Evolutionary conservation across 345 rosid genomes (phyloP), one percentile per base, ranked within the genome.

Genomic region (Combretum micranthum): DNA sequence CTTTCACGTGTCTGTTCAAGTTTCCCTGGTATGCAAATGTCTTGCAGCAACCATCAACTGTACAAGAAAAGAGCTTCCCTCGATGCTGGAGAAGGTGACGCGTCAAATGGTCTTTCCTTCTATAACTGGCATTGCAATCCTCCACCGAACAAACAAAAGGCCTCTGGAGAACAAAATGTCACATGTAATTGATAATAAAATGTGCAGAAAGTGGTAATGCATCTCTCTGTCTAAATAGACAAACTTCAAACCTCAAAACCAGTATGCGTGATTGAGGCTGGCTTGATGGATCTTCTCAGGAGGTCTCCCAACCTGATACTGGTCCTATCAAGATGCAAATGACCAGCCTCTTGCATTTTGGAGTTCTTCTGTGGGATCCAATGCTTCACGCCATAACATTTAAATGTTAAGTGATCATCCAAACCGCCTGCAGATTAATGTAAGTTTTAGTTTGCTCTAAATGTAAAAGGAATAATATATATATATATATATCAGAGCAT

Each of bases 291-390:
- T 90, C 97, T 92, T 88, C 96, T 88, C 95, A 86, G 97, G 98
- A 55, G 96, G 96, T 86, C 96, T 70, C 97, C 98, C 97, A 60
- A 68, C 98, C 96, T 88, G 96, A 92, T 86, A 92, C 97, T 92
- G 56, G 88, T 86, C 95, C 95, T 77, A 47, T 80, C 85, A 79
- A 84, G 81, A 46, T 64, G 19, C 46, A 20, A 57, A 69, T 61
- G 52, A 20, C 64, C 74, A 84, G 85, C 91, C 98, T 84, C 91
- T 68, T 4, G 84, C 98, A 92, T 92, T 85, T 92, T 89, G 98
- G 98, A 92, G 97, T 86, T 92, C 96, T 68, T 74, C 65, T 48
- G 50, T 66, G 97, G 98, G 97, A 88, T 92, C 98, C 98, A 92
- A 88, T 92, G 98, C 96, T 80, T 87, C 96, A 92, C 97, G 69